Percentiles rank a stretch among this genome's conserved stretches.
Evolutionary conservation across 2,329 filamentous ascomycete genomes (phyloP).

Genomic region (Zymoseptoria crescenta): DNA sequence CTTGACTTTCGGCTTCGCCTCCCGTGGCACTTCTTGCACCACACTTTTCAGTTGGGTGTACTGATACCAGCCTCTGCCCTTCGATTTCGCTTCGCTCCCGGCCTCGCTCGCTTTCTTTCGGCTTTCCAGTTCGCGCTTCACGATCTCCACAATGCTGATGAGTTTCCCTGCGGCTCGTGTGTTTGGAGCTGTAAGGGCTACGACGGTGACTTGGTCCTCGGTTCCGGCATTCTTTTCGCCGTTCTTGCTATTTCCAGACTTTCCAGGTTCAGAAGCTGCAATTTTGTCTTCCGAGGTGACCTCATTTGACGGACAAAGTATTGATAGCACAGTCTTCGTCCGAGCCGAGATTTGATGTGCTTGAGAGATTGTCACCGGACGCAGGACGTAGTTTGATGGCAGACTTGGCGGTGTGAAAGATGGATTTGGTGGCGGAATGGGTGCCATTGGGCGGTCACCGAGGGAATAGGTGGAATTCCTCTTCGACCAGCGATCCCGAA

Average conservation of each 20-base stretch:
- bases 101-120: background rate
- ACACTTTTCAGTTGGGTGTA: conserved; percentile 26
- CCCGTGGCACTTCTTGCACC: conserved; percentile 18
- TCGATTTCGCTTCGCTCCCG: conserved; percentile 22
- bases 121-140: conserved; percentile 30
- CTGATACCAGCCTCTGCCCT: conserved; percentile 40
- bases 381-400: background rate
- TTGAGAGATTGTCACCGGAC: background rate
- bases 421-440: background rate
- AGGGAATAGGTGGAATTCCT: too few relatives aligned
- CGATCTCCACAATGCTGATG: conserved; percentile 59
- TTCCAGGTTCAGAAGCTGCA: background rate
- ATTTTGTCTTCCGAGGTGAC: background rate
- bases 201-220: conserved; percentile 18
- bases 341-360: background rate
- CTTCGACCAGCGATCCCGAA: too few relatives aligned
- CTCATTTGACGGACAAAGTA: background rate
- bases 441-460: background rate
- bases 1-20: conserved; percentile 8
- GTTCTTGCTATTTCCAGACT: background rate
- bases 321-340: background rate
- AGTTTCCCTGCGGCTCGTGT: conserved; percentile 50
- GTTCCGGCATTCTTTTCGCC: background rate
- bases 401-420: background rate
- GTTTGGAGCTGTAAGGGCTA: conserved; percentile 33